A percentile compares a stretch with the other conserved stretches of the same genome.
Conservation (phyloP, 2,329 filamentous ascomycete species). For the Epicoccum sorghinum region DNA sequence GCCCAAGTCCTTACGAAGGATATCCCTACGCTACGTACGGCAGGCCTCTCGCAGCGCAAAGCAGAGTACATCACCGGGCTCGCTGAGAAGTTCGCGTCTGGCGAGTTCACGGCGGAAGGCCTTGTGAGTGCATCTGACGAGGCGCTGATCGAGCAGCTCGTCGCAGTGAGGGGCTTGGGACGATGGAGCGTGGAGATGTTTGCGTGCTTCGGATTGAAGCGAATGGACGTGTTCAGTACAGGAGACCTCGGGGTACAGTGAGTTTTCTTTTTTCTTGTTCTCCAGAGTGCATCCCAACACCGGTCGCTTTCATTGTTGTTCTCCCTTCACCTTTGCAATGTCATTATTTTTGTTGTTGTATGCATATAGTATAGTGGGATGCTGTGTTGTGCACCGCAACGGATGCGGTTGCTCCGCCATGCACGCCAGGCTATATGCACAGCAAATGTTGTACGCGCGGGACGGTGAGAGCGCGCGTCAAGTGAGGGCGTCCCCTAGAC, state of each 20-base stretch:
- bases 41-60: conserved; percentile 90
- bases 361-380: neutral
- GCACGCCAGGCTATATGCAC: neutral
- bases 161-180: conserved; percentile 84
- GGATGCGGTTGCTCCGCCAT: conserved; percentile 1
- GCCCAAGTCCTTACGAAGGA: conserved; percentile 69
- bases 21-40: conserved; percentile 72
- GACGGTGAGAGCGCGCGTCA: conserved; percentile 12
- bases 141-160: conserved; percentile 80
- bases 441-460: neutral
- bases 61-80: conserved; percentile 92
- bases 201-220: conserved; percentile 91
- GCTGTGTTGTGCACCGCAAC: neutral
- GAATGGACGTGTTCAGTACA: conserved; percentile 90
- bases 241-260: conserved; percentile 91
- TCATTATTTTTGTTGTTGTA: neutral
- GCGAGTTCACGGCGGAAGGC: conserved; percentile 77
- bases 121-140: conserved; percentile 82
- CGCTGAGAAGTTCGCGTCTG: conserved; percentile 76
- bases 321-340: neutral
- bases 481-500: conserved; percentile 4
- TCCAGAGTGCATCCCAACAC: neutral
- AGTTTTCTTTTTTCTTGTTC: conserved; percentile 39
- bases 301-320: neutral
- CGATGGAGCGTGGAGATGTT: conserved; percentile 93